These are phyloP conservation scores for Wakefieldia striispora DNA, from an alignment of 768 basidiomycete species.

Conservation along the genomic window DNA sequence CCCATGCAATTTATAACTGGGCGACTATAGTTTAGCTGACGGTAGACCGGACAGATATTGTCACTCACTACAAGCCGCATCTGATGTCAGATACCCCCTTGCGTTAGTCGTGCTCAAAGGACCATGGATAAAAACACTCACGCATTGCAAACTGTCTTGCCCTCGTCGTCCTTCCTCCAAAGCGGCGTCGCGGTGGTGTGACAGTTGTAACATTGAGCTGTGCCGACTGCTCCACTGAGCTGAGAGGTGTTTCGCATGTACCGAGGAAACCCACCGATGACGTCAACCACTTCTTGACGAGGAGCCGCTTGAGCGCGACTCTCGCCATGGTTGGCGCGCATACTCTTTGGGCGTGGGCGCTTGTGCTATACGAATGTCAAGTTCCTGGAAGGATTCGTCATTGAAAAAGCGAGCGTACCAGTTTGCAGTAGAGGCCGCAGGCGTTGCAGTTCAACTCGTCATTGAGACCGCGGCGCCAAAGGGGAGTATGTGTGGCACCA, in stretches of 20 bases:
- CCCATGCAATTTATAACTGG: conserved; percentile 78
- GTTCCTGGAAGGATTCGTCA: not conserved
- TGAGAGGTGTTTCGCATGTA: conserved; percentile 28
- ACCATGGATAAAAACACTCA: conserved; percentile 42
- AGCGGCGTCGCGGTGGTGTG: conserved; percentile 86
- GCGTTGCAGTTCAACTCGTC: conserved; percentile 91
- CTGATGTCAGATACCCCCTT: conserved; percentile 34
- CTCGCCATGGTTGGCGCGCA: conserved; percentile 77
- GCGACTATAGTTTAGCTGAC: conserved; percentile 10
- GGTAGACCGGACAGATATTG: not conserved
- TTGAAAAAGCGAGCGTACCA: conserved; percentile 45
- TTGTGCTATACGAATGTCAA: conserved; percentile 56
- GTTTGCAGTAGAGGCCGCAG: conserved; percentile 83
- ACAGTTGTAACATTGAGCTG: conserved; percentile 88
- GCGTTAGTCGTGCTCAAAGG: conserved; percentile 12
- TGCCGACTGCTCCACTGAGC: conserved; percentile 29
- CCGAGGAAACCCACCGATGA: conserved; percentile 55
- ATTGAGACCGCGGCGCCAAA: conserved; percentile 84
- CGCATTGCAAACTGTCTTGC: conserved; percentile 90
- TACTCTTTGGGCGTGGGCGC: conserved; percentile 83
- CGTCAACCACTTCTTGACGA: conserved; percentile 69
- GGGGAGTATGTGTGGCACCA: conserved; percentile 83
- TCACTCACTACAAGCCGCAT: conserved; percentile 69
- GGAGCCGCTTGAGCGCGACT: conserved; percentile 61
- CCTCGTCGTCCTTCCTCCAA: conserved; percentile 90